Conservation (phyloP, 306 rosid genomes). For the Senna siamea region DNA sequence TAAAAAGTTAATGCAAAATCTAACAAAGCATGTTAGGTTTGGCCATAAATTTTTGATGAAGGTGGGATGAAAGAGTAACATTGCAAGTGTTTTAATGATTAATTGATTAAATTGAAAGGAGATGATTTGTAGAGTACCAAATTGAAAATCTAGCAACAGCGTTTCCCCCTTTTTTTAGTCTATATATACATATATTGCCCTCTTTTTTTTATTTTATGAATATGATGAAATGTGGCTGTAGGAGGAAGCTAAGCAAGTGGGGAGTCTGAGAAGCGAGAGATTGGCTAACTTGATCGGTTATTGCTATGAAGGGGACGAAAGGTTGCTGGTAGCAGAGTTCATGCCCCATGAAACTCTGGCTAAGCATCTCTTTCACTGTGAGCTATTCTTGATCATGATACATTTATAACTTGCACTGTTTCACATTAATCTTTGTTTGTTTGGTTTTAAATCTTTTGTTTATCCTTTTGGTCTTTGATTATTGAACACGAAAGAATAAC, state of each 20-base stretch:
- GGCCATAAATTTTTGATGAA: neutral
- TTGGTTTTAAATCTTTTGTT: neutral
- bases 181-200: too few relatives aligned
- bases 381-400: conserved; percentile 15
- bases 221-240: conserved; percentile 30
- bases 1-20: too few relatives aligned
- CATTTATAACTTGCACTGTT: neutral
- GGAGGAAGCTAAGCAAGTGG: conserved; percentile 76
- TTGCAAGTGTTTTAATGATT: neutral
- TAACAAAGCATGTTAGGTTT: too few relatives aligned
- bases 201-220: neutral
- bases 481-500: neutral
- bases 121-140: neutral
- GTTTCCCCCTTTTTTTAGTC: too few relatives aligned
- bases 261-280: conserved; percentile 63
- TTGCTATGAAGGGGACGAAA: conserved; percentile 73
- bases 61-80: neutral
- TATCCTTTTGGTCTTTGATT: neutral
- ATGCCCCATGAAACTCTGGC: conserved; percentile 77
- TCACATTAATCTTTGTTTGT: neutral
- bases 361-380: conserved; percentile 75
- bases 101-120: neutral
- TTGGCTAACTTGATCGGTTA: conserved; percentile 73
- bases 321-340: conserved; percentile 73
- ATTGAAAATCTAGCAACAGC: neutral